Conservation (phyloP, 164 flowering plant species). For the Amborella trichopoda region DNA sequence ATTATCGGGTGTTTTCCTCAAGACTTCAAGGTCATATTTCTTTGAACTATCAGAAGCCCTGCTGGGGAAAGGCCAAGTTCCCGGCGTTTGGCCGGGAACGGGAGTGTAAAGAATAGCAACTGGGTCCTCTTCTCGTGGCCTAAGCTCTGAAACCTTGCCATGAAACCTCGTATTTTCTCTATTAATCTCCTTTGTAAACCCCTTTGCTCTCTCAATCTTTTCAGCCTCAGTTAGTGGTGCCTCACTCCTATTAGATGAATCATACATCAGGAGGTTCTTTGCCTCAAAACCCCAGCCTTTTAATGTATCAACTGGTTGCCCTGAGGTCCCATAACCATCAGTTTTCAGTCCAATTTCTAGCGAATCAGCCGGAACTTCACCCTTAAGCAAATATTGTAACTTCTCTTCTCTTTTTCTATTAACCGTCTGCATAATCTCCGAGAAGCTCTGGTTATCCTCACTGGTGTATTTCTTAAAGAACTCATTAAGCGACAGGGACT, state of each 20-base stretch:
- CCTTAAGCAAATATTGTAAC: conserved; percentile 43
- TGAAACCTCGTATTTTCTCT: conserved; percentile 54
- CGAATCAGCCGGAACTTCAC: conserved; percentile 29
- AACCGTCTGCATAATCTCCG: conserved; percentile 65
- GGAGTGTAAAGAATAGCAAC: conserved; percentile 67
- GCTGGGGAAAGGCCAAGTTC: conserved; percentile 16
- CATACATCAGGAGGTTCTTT: conserved; percentile 85
- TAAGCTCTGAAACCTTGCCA: conserved; percentile 51
- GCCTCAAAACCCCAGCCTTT: conserved; percentile 84
- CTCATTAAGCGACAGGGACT: conserved; percentile 40
- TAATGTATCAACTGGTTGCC: conserved; percentile 69
- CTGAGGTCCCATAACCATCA: conserved; percentile 88
- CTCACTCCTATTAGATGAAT: conserved; percentile 65
- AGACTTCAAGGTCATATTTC: conserved; percentile 85
- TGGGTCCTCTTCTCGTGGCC: conserved; percentile 55
- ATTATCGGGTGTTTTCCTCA: conserved; percentile 75
- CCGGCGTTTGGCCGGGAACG: conserved; percentile 65
- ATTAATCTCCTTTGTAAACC: conserved; percentile 61
- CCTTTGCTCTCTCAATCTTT: conserved; percentile 46
- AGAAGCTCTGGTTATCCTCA: conserved; percentile 85
- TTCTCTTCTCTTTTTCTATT: conserved; percentile 82
- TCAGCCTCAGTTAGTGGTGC: conserved; percentile 73
- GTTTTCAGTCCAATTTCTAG: conserved; percentile 57
- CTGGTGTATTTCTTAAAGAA: conserved; percentile 82
- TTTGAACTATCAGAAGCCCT: conserved; percentile 50